Evolutionary conservation across 164 flowering plant species (phyloP).

Genomic region (Vitis amurensis): DNA sequence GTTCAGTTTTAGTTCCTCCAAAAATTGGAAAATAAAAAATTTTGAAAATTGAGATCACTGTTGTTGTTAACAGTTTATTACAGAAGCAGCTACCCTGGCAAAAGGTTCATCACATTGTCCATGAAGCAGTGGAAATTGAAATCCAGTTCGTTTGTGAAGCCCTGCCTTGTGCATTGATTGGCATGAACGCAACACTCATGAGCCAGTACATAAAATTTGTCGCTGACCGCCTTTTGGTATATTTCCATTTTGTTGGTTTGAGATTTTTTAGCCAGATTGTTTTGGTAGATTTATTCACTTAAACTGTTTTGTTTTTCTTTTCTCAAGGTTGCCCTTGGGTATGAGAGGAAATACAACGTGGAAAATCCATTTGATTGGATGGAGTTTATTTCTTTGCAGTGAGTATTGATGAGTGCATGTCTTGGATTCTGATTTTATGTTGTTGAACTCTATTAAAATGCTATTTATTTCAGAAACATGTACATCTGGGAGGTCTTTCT

Average conservation of each 20-base stretch:
- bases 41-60: neutral
- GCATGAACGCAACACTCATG: constrained; percentile 81
- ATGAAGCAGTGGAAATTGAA: constrained; percentile 86
- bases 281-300: neutral
- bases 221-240: constrained; percentile 80
- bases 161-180: constrained; percentile 77
- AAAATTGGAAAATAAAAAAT: neutral
- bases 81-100: constrained; percentile 45
- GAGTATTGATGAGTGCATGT: constrained; percentile 26
- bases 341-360: constrained; percentile 51
- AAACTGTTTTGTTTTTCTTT: neutral
- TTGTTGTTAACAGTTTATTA: constrained; percentile 43
- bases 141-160: constrained; percentile 85
- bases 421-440: neutral
- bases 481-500: too few relatives aligned
- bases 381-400: constrained; percentile 88
- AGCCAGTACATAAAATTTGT: constrained; percentile 85
- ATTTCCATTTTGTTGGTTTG: constrained; percentile 8
- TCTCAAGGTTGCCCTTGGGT: constrained; percentile 64
- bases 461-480: too few relatives aligned
- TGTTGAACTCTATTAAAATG: neutral
- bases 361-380: constrained; percentile 94
- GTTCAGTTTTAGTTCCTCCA: neutral
- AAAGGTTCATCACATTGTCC: constrained; percentile 57
- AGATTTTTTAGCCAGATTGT: neutral